phyloP scores from a whole-genome alignment of 2,329 filamentous ascomycete genomes.

The Ophiostoma sp. region DNA sequence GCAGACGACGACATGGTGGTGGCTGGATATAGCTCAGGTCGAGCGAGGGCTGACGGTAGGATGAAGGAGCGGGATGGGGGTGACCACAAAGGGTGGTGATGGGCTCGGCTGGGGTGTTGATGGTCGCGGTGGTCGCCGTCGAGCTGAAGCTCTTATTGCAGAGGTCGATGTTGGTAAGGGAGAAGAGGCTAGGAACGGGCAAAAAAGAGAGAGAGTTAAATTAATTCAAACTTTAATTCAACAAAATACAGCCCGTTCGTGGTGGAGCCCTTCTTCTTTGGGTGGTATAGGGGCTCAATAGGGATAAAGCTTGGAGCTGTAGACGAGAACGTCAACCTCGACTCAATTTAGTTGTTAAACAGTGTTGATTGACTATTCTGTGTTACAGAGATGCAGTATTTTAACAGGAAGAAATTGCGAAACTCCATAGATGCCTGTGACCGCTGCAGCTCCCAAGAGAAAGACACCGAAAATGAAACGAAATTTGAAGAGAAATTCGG shows the following conservation, averaged over 20 bases:
- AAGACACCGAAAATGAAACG: neutral
- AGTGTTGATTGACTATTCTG: neutral
- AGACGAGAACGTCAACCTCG: neutral
- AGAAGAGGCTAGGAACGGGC: slow-evolving; percentile 10
- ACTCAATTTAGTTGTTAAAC: neutral
- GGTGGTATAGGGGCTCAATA: neutral
- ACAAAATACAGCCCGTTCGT: neutral
- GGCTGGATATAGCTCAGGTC: neutral
- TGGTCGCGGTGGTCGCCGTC: neutral
- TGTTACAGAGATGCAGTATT: neutral
- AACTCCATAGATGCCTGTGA: neutral
- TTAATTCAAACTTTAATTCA: slow-evolving; percentile 12
- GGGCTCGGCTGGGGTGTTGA: neutral
- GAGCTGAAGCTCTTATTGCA: slow-evolving; percentile 3
- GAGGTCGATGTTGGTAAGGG: slow-evolving; percentile 14
- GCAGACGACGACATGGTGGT: slow-evolving; percentile 40
- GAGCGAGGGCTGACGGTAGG: neutral
- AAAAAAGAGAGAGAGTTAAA: slow-evolving; percentile 19
- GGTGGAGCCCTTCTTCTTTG: neutral
- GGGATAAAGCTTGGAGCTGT: neutral
- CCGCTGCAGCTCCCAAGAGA: neutral
- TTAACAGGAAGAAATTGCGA: neutral
- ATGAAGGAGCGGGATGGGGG: neutral
- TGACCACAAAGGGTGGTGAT: neutral
- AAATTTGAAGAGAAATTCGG: neutral